phyloP scores from a whole-genome alignment of 169 alveolate species.

The Plasmodium gaboni region DNA sequence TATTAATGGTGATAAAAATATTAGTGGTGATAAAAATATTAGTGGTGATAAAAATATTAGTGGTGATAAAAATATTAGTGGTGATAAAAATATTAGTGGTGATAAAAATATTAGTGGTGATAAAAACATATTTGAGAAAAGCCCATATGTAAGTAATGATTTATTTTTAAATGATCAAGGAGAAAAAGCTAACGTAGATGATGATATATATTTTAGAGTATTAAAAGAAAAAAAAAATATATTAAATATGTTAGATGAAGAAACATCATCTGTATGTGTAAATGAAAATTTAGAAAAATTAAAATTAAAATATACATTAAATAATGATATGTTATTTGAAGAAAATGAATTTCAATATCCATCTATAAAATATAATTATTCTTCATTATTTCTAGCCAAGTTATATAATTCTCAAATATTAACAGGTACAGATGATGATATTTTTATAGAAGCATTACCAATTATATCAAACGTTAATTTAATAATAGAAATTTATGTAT shows the following conservation, averaged over 20 bases:
- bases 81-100: no score
- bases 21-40: not conserved
- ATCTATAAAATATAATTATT: slow-evolving; percentile 16
- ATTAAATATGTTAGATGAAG: slow-evolving; percentile 32
- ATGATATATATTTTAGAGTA: slow-evolving; percentile 37
- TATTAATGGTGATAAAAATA: no score
- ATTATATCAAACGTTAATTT: slow-evolving; percentile 92
- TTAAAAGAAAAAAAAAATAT: slow-evolving; percentile 61
- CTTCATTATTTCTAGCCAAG: slow-evolving; percentile 43
- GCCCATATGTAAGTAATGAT: not conserved
- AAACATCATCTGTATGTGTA: not conserved
- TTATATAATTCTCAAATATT: slow-evolving; percentile 72
- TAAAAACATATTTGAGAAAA: not conserved
- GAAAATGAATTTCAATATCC: slow-evolving; percentile 64
- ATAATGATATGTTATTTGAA: slow-evolving; percentile 63
- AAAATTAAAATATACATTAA: slow-evolving; percentile 50
- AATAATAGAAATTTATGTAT: slow-evolving; percentile 88
- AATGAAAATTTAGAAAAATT: slow-evolving; percentile 56
- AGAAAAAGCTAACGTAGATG: slow-evolving; percentile 50
- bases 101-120: no score
- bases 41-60: no score
- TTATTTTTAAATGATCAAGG: not conserved
- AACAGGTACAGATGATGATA: slow-evolving; percentile 94
- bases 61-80: no score
- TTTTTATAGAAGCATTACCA: slow-evolving; percentile 94